Conservation (phyloP, 768 basidiomycete species). For the Cytidiella melzeri region DNA sequence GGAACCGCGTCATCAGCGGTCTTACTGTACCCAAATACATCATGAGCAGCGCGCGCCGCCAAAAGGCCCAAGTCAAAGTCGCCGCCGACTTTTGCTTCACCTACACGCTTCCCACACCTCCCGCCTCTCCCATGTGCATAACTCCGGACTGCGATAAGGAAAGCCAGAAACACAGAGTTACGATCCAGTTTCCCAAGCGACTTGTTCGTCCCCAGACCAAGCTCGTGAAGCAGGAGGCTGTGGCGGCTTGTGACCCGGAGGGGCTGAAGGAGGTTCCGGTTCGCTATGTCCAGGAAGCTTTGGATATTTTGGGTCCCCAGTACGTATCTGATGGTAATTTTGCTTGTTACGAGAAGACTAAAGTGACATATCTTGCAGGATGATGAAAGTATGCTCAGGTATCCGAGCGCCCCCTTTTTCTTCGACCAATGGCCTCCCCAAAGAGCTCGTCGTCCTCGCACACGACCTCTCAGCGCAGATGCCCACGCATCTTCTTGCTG, state of each 20-base stretch:
- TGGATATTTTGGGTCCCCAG: conserved; percentile 41
- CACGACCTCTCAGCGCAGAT: conserved; percentile 22
- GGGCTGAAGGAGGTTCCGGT: conserved; percentile 44
- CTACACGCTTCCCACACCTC: conserved; percentile 7
- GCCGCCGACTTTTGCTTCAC: not conserved
- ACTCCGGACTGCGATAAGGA: not conserved
- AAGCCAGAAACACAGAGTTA: conserved; percentile 19
- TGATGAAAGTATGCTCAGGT: conserved; percentile 28
- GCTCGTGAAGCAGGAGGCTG: conserved; percentile 49
- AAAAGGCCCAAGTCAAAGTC: not conserved
- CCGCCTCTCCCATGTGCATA: not conserved
- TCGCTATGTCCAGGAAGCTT: conserved; percentile 53
- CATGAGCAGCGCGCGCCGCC: not conserved
- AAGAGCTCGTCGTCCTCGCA: conserved; percentile 37
- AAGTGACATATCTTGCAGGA: conserved; percentile 6
- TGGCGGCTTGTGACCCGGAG: conserved; percentile 48
- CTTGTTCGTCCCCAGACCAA: conserved; percentile 56
- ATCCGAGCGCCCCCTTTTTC: conserved; percentile 30
- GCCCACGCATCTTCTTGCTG: conserved; percentile 37
- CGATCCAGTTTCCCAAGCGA: conserved; percentile 62
- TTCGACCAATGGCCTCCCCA: conserved; percentile 32
- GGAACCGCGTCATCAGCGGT: conserved; percentile 11
- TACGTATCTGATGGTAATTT: conserved; percentile 22
- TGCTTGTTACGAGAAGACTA: too few relatives aligned
- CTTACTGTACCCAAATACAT: conserved; percentile 1